Base-by-base conservation (phyloP, 2,329 filamentous ascomycete species). In the Fusarium drepaniforme region DNA sequence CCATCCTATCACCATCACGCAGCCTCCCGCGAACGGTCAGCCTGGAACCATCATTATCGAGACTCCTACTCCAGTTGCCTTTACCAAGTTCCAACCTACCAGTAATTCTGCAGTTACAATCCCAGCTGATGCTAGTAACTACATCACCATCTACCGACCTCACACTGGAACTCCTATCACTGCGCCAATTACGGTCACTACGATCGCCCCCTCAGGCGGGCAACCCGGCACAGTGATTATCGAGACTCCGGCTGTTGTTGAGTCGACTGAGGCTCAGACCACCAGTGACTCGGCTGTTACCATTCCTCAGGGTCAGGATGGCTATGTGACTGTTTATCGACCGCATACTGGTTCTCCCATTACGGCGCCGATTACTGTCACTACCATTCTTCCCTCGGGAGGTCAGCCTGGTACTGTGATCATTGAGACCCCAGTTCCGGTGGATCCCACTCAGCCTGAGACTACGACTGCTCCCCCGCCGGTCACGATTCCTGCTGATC, bases 361-460 rank as follows among this genome's bases (percentile, higher is more conserved):
- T n/a, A 65, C 72, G 18, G 73, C 66, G 9, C 73, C 73, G 30
- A 71, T 75, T 4, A 75, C 73, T 8, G 28, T 75, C 42, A 75
- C 73, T 28, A 64, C 62, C 16, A 64, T 64, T 3, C 46, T 67
- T 57, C 73, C 73, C 13, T 51, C 66, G 1, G 73, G 73, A 25
- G 73, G 73, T 8, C 70, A 73, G n/a, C 73, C 73, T 12, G 73
- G 73, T 5, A 75, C 73, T 3, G 49, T 75, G 3, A 75, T 75
- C 7, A 75, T 75, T 25, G 72, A 75, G 46, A 75, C 72, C 8
- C 62, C 62, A 13, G 62, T 8, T 28, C 62, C 62, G 3, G 44
- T 28, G 8, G 16, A 37, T 7, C 60, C 60, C 4, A 37, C 60
- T 1, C 71, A 74, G 40, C 35, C 71, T 3, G 38, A 42, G 15